These are phyloP conservation scores for Ogataea pini DNA, from an alignment of 805 yeast genomes.

Conservation along the genomic window DNA sequence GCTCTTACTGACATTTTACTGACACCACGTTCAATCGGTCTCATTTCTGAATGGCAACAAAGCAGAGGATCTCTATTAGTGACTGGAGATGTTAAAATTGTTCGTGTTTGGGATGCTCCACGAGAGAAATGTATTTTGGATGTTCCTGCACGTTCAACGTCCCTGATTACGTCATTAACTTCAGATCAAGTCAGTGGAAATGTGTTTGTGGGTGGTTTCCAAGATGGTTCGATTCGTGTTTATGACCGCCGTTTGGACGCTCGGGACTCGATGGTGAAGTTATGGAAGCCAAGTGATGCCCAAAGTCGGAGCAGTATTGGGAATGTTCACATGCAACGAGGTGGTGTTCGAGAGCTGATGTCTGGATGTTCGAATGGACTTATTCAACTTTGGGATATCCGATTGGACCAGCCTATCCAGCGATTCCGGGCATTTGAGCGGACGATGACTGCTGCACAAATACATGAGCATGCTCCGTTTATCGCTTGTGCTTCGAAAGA, in stretches of 20 bases:
- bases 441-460: conserved; percentile 66
- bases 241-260: conserved; percentile 88
- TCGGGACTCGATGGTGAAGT: conserved; percentile 78
- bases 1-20: conserved; percentile 83
- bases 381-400: conserved; percentile 88
- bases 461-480: conserved; percentile 96
- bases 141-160: conserved; percentile 87
- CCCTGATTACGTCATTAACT: conserved; percentile 84
- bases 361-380: conserved; percentile 82
- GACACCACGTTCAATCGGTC: conserved; percentile 79
- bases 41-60: conserved; percentile 96
- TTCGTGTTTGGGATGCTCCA: conserved; percentile 96
- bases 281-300: conserved; percentile 61
- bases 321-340: conserved; percentile 93
- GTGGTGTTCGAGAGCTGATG: conserved; percentile 87
- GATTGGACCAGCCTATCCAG: conserved; percentile 69
- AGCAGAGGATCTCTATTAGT: conserved; percentile 87
- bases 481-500: conserved; percentile 84
- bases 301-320: conserved; percentile 43
- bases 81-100: conserved; percentile 92
- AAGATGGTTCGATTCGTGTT: conserved; percentile 84
- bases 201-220: conserved; percentile 86
- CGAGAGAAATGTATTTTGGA: conserved; percentile 83
- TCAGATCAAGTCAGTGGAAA: conserved; percentile 96
- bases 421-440: conserved; percentile 55